Base-by-base conservation (phyloP, 805 yeast species). In the Wickerhamomyces bisporus region DNA sequence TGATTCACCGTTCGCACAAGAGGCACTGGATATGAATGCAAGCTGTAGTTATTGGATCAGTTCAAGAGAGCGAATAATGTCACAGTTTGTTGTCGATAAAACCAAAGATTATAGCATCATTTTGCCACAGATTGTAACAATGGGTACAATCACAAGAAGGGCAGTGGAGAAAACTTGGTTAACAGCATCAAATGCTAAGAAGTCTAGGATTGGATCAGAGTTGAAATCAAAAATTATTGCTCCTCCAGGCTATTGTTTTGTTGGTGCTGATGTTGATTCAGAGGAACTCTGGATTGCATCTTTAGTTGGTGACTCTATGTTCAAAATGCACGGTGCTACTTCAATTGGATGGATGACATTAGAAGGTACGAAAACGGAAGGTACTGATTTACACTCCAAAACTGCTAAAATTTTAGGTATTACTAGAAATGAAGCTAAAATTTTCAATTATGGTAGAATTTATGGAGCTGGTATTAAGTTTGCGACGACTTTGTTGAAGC, bases 281-380 rank as follows among this genome's bases (percentile, higher is more conserved):
- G 98, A 93, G 56, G 99, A 93, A 56, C 68, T 93, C 30, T 93
- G 99, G 99, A 93, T 93, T 48, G 98, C 98, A 0, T 84, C 96
- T 15, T 64, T 94, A 18, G 80, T 91, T 24, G 97, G 98, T 3
- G 99, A 93, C 57, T 81, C 98, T 0, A 76, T 81, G 36, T 86
- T 91, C 61, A 77, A 81, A 25, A 65, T 85, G 18, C 99, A 93
- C 59, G 99, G 98, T 6, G 94, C 94, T 12, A 87, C 98, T 0
- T 95, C 98, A 0, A 73, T 94, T 38, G 97, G 98, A 0, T 94
- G 98, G 98, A 94, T 93, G 99, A 89, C 97, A 2, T 69, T 93
- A 39, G 99, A 93, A 65, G 99, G 99, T 15, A 79, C 91, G 4
- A 93, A 93, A 62, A 70, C 66, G 40, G 91, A 84, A 38, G 94